phyloP scores from a whole-genome alignment of 257 asterid species.

The Osmanthus fragrans region DNA sequence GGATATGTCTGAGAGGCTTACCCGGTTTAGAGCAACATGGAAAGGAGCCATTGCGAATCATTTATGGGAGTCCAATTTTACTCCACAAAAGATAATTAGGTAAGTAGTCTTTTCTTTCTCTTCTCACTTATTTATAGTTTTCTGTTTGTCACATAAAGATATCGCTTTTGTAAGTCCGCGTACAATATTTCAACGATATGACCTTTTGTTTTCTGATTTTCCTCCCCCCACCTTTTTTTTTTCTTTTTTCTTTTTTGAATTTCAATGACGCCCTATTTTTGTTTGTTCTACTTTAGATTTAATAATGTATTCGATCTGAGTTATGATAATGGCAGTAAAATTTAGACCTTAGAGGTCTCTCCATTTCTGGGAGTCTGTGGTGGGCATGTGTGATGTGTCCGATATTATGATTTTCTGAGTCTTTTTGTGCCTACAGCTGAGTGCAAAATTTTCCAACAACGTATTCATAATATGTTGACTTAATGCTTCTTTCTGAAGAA shows the following conservation, averaged over 20 bases:
- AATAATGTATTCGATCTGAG: neutral
- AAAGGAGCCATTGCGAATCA: slow-evolving; percentile 82
- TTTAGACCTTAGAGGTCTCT: neutral
- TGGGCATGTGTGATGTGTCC: neutral
- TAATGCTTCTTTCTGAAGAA: neutral
- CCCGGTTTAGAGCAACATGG: slow-evolving; percentile 76
- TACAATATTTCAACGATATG: neutral
- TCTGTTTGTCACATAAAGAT: neutral
- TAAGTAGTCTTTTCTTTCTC: slow-evolving; percentile 19
- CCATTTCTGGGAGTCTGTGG: neutral
- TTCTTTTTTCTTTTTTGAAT: no score
- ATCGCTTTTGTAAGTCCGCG: neutral
- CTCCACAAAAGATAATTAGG: slow-evolving; percentile 91
- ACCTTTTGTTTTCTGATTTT: neutral
- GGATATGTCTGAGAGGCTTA: slow-evolving; percentile 57
- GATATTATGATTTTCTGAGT: neutral
- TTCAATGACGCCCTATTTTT: neutral
- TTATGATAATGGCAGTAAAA: neutral
- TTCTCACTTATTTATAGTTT: neutral
- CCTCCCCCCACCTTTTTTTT: no score
- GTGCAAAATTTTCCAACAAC: neutral
- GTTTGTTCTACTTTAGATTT: neutral
- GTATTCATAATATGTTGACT: neutral
- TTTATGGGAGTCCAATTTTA: slow-evolving; percentile 96
- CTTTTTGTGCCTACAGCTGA: neutral